Base-by-base conservation (phyloP, 1,284 basidiomycete genomes). In the Neotropicomus parvogracilis region DNA sequence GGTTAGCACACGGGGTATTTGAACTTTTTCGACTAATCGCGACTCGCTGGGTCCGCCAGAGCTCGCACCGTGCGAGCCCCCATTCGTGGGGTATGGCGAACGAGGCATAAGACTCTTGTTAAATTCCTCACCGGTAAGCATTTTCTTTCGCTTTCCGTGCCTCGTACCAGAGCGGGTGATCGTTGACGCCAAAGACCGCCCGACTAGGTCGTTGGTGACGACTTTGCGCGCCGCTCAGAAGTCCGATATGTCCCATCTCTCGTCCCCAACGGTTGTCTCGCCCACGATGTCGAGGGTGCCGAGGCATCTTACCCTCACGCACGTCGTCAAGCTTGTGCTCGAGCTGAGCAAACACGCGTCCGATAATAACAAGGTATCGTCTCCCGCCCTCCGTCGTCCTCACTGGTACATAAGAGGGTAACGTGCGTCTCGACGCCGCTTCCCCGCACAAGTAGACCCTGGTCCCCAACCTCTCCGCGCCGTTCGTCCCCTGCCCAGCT, bases 291-390 rank as follows among this genome's bases (percentile, higher is more conserved):
- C 61, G 78, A 89, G 26, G 78, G 73, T 44, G 95, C 95, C 49
- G 86, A 90, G 65, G 81, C 84, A 67, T 97, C 84, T 75, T 99
- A 99, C 77, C 83, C 80, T 99, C 55, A 97, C 95, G 19, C 95
- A 99, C 68, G 95, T 95, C 46, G 67, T 82, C 50, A 84, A 86
- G 59, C 81, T 80, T 47, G 84, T 84, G 35, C 69, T 94, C 41
- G 77, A 86, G 58, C 68, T 99, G 48, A 86, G 89, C 65, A 83
- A 91, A 69, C 83, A 87, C 60, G 88, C 91, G n/a, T 83, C 88
- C 14, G 73, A 75, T 41, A 76, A 78, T 14, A 80, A 85, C 62
- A 97, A 95, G 80, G 90, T 87, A 54, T 13, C 43, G 8, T 16
- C 24, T n/a, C 3, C 3, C 16, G 12, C 10, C 16, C 14, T n/a